Evolutionary conservation across 345 rosid species (phyloP).

Genomic region (Turnera subulata): DNA sequence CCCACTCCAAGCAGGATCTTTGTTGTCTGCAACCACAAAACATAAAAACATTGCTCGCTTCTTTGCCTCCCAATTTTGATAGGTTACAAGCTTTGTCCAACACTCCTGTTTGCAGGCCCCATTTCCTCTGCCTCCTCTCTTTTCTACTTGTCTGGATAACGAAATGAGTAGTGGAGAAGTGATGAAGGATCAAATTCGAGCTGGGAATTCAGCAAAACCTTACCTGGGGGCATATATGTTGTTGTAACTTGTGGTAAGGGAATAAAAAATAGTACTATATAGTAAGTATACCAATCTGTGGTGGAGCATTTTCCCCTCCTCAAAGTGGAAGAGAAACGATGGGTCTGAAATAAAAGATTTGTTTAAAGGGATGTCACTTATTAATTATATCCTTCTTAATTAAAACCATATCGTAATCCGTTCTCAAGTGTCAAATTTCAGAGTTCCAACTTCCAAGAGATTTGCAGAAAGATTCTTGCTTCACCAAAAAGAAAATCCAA

Average conservation of each 20-base stretch:
- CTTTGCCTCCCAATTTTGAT: slow-evolving; percentile 21
- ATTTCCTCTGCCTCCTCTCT: slow-evolving; percentile 10
- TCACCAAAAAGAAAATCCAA: too few relatives aligned
- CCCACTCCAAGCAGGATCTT: not conserved
- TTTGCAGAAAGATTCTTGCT: too few relatives aligned
- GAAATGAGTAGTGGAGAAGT: too few relatives aligned
- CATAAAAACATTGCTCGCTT: slow-evolving; percentile 18
- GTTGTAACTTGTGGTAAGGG: not conserved
- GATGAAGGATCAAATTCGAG: too few relatives aligned
- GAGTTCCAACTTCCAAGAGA: too few relatives aligned
- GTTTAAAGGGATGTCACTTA: too few relatives aligned
- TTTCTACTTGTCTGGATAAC: not conserved
- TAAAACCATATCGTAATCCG: too few relatives aligned
- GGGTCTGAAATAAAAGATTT: too few relatives aligned
- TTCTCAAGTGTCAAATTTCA: too few relatives aligned
- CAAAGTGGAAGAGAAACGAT: not conserved
- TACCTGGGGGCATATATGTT: too few relatives aligned
- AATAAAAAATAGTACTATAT: not conserved
- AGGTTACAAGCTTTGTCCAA: slow-evolving; percentile 19
- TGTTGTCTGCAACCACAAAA: slow-evolving; percentile 12
- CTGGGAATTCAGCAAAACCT: too few relatives aligned
- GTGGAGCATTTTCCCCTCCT: slow-evolving; percentile 1
- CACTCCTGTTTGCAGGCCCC: slow-evolving; percentile 29
- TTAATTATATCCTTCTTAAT: too few relatives aligned
- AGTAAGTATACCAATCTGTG: not conserved